A percentile compares a stretch with the other conserved stretches of the same genome.
Evolutionary conservation across 768 basidiomycete genomes (phyloP).

Genomic region (Omphalotus guepiniiformis): DNA sequence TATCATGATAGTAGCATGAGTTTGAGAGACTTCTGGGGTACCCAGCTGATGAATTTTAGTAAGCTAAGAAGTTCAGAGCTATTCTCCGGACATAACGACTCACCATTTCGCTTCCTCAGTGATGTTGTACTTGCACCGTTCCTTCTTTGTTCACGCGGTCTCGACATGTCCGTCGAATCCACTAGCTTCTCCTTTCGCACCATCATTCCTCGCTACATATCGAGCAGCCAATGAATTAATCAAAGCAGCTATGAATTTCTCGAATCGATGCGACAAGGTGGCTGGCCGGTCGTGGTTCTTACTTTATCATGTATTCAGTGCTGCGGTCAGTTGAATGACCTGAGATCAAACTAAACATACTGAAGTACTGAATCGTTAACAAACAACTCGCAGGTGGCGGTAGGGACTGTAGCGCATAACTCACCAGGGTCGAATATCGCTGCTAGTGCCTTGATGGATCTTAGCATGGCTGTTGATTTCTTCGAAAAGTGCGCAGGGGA

Average conservation of each 20-base stretch:
- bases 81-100: constrained; percentile 2
- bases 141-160: constrained; percentile 43
- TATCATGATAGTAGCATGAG: neutral
- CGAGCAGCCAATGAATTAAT: constrained; percentile 46
- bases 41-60: constrained; percentile 33
- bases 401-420: constrained; percentile 55
- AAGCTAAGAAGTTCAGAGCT: neutral
- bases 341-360: neutral
- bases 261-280: constrained; percentile 42
- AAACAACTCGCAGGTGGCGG: constrained; percentile 39
- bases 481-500: constrained; percentile 41
- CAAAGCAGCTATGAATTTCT: constrained; percentile 43
- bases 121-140: constrained; percentile 42
- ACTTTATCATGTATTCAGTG: constrained; percentile 46
- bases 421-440: constrained; percentile 48
- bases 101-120: constrained; percentile 21
- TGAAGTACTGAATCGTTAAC: constrained; percentile 7
- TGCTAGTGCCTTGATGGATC: constrained; percentile 42
- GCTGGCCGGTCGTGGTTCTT: constrained; percentile 50
- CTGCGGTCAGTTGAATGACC: constrained; percentile 32
- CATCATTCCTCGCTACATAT: constrained; percentile 45
- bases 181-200: constrained; percentile 40
- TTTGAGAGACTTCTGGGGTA: neutral
- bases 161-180: constrained; percentile 40
- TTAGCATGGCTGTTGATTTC: constrained; percentile 41